Evolutionary conservation across 2,329 filamentous ascomycete species (phyloP).

Genomic region (Blastomyces emzantsi): DNA sequence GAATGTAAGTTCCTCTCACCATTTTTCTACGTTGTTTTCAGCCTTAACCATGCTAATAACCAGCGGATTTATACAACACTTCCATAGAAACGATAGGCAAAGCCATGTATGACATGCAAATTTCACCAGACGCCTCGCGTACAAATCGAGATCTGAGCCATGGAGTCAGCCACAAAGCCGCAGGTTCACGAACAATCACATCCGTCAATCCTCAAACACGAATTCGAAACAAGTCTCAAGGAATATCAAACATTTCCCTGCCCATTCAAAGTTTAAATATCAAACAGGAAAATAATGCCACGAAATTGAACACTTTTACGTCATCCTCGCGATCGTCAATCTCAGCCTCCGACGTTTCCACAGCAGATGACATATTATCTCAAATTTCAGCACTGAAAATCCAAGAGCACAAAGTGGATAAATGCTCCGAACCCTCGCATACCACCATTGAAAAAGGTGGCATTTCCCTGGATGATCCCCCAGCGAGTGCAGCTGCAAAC

Average conservation of each 20-base stretch:
- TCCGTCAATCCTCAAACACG: neutral
- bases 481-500: neutral
- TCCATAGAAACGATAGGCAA: neutral
- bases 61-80: neutral
- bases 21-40: neutral
- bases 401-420: neutral
- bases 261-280: neutral
- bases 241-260: neutral
- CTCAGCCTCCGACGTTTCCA: neutral
- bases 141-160: neutral
- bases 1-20: conserved; percentile 12
- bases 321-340: neutral
- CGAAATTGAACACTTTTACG: neutral
- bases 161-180: neutral
- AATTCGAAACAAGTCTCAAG: neutral
- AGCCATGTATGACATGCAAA: neutral
- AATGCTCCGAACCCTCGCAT: neutral
- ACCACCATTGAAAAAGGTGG: neutral
- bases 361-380: neutral
- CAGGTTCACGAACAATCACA: neutral
- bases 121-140: neutral
- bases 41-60: neutral
- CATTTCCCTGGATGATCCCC: neutral
- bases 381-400: neutral
- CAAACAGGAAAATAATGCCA: neutral